phyloP scores from a whole-genome alignment of 495 filamentous ascomycete genomes.

The Choiromyces venosus region DNA sequence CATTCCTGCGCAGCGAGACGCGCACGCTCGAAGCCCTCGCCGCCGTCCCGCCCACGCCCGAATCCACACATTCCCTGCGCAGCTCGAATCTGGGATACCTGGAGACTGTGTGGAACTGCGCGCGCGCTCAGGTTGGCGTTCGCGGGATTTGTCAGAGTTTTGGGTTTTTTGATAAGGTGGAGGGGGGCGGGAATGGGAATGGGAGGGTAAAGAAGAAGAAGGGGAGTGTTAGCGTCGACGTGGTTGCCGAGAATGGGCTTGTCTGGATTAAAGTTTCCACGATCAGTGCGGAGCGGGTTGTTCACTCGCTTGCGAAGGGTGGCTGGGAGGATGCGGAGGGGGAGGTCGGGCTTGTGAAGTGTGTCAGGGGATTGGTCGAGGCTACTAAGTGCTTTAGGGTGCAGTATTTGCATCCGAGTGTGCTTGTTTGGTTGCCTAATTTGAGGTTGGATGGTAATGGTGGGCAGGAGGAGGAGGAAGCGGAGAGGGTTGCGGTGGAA shows the following conservation, averaged over 20 bases:
- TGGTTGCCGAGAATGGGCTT: constrained; percentile 40
- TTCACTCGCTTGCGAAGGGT: constrained; percentile 61
- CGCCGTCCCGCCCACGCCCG: neutral
- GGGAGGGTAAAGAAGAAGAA: constrained; percentile 24
- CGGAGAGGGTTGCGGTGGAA: neutral
- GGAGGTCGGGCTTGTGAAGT: constrained; percentile 51
- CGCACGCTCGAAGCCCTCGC: neutral
- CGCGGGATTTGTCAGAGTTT: constrained; percentile 36
- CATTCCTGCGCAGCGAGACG: constrained; percentile 30
- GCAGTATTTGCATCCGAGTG: constrained; percentile 53
- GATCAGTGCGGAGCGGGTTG: constrained; percentile 52
- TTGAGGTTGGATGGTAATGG: neutral
- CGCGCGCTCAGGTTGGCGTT: constrained; percentile 37
- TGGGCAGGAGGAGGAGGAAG: neutral
- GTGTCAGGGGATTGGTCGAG: constrained; percentile 52
- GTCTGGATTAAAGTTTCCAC: constrained; percentile 56
- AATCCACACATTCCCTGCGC: constrained; percentile 26
- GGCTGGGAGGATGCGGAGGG: constrained; percentile 53
- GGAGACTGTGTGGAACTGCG: constrained; percentile 39
- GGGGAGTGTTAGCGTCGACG: constrained; percentile 34
- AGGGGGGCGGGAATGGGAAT: neutral
- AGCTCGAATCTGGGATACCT: constrained; percentile 36
- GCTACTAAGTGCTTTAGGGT: constrained; percentile 53
- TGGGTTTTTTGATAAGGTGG: constrained; percentile 17
- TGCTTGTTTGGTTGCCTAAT: constrained; percentile 56